Evolutionary conservation across 2,329 filamentous ascomycete genomes (phyloP).

Genomic region (Diaporthe longicolla): DNA sequence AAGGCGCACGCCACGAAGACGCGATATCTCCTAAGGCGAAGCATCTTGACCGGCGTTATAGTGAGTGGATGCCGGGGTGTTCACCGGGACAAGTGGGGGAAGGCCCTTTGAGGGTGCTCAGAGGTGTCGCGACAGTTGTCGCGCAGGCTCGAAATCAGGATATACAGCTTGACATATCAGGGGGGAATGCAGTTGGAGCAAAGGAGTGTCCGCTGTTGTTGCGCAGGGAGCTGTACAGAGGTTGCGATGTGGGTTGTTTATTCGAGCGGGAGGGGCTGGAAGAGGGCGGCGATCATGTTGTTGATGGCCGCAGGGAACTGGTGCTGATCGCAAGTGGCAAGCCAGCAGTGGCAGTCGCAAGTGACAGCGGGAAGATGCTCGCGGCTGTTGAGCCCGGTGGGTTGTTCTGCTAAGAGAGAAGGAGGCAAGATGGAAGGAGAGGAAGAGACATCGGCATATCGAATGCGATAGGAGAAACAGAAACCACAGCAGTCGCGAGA

Average conservation of each 20-base stretch:
- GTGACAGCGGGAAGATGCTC: not conserved
- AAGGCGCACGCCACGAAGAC: conserved; percentile 70
- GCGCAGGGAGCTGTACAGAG: not conserved
- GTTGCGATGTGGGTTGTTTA: not conserved
- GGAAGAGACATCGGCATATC: conserved; percentile 1
- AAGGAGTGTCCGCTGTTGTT: not conserved
- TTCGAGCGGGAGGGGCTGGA: not conserved
- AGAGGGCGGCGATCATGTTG: conserved; percentile 20
- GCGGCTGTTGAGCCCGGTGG: not conserved
- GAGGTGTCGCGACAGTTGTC: conserved; percentile 11
- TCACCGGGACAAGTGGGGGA: not conserved
- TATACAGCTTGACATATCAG: conserved; percentile 24
- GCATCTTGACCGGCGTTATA: conserved; percentile 56
- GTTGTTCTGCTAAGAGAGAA: not conserved
- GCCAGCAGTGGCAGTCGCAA: not conserved
- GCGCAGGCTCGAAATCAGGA: not conserved
- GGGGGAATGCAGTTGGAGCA: not conserved
- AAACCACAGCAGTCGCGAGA: conserved; percentile 21
- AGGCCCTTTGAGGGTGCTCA: not conserved
- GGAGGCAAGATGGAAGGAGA: not conserved
- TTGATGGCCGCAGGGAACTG: not conserved
- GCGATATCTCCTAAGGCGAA: conserved; percentile 73
- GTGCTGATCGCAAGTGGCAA: conserved; percentile 3
- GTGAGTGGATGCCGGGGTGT: not conserved
- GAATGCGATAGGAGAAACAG: conserved; percentile 39